These are phyloP conservation scores for Moricandia arvensis DNA, from an alignment of 345 rosid species.

Conservation along the genomic window DNA sequence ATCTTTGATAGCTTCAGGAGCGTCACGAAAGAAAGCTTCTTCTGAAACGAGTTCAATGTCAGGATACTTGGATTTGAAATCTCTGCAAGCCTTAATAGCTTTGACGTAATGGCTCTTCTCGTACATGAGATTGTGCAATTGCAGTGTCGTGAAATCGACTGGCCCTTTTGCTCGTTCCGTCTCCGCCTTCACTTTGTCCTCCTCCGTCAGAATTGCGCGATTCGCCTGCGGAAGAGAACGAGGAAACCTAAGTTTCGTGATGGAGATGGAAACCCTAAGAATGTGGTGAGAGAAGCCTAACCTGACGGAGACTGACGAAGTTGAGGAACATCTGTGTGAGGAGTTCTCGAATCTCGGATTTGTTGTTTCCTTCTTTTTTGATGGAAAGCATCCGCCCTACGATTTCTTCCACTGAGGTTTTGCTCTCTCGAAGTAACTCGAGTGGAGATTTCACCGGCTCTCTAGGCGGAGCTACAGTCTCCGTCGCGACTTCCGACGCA, in stretches of 20 bases:
- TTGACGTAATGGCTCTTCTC: conserved; percentile 92
- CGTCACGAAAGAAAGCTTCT: conserved; percentile 66
- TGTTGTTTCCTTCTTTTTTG: conserved; percentile 53
- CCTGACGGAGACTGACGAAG: conserved; percentile 88
- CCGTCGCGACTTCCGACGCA: conserved; percentile 8
- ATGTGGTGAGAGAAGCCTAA: not conserved
- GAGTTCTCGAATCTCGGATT: conserved; percentile 68
- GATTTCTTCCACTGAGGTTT: conserved; percentile 73
- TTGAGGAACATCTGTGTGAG: conserved; percentile 82
- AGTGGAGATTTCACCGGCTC: conserved; percentile 51
- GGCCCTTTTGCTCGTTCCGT: conserved; percentile 87
- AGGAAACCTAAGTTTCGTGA: conserved; percentile 6
- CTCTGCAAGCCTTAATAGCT: conserved; percentile 89
- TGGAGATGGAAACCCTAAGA: not conserved
- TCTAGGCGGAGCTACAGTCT: conserved; percentile 26
- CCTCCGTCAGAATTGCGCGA: conserved; percentile 71
- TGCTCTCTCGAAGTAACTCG: conserved; percentile 68
- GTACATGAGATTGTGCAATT: conserved; percentile 88
- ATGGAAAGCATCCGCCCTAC: conserved; percentile 59
- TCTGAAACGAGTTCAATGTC: conserved; percentile 85
- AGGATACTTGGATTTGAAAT: conserved; percentile 87
- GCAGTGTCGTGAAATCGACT: conserved; percentile 83
- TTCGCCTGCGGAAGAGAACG: conserved; percentile 50
- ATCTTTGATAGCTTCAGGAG: conserved; percentile 71
- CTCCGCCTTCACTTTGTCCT: conserved; percentile 78